A percentile compares a stretch with the other conserved stretches of the same genome.
Evolutionary conservation across 305 asterid species (phyloP).

Genomic region (Lippia alba): DNA sequence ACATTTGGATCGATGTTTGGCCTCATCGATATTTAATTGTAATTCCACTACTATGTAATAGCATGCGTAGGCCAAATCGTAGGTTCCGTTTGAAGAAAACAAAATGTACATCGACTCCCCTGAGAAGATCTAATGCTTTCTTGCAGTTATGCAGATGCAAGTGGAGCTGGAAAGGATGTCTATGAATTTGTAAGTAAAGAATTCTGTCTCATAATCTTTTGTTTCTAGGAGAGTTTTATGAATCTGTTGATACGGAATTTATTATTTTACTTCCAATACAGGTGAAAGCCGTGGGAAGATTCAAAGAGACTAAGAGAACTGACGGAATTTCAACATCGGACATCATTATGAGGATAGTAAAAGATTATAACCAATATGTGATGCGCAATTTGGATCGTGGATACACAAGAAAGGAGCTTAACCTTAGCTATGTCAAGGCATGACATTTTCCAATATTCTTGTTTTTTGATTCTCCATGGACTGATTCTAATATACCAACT

Average conservation of each 20-base stretch:
- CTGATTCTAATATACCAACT: constrained; percentile 16
- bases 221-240: constrained; percentile 1
- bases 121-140: constrained; percentile 34
- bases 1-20: not conserved
- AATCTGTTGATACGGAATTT: constrained; percentile 17
- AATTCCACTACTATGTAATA: no score
- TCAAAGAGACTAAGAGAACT: constrained; percentile 60
- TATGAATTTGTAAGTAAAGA: constrained; percentile 83
- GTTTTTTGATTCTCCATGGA: constrained; percentile 5
- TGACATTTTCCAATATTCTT: constrained; percentile 25
- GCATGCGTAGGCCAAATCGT: no score
- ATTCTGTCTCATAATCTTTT: constrained; percentile 9
- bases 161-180: constrained; percentile 92
- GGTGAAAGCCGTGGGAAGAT: constrained; percentile 64
- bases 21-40: no score
- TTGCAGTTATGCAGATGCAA: constrained; percentile 86
- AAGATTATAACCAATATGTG: constrained; percentile 64
- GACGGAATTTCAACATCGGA: constrained; percentile 70
- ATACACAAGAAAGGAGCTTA: constrained; percentile 62
- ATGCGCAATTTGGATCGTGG: constrained; percentile 71
- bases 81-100: not conserved
- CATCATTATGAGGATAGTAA: constrained; percentile 63
- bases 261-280: constrained; percentile 28
- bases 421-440: constrained; percentile 63
- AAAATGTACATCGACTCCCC: constrained; percentile 31